Evolutionary conservation across 495 filamentous ascomycete genomes (phyloP), one percentile per base, ranked within the genome.

Genomic region (Xylona heveae): DNA sequence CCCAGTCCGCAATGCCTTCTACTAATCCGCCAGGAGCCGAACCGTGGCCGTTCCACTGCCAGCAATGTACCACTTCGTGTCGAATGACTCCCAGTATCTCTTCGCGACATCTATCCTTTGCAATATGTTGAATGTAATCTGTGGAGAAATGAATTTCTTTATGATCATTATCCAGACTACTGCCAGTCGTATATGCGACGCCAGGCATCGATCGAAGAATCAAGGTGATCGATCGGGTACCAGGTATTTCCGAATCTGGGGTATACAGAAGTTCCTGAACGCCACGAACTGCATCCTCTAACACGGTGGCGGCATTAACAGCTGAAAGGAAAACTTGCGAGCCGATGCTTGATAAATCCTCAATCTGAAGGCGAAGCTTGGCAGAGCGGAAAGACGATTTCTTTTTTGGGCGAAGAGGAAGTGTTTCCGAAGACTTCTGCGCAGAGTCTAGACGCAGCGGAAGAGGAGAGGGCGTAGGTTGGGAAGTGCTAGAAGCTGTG

Each of bases 1-100:
- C 84, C 64, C 81, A 97, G 47, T 97, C 88, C 10, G 88, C 85
- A 34, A 97, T 71, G 0, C 88, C 88, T 47, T 97, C 88, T 34
- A 91, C 74, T 38, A 97, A 41, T 0, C 88, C 88, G 9, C 72
- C 71, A 0, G 85, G 85, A 10, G 62, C 64, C 3, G 55, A 60
- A 0, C 63, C 66, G 2, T 52, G 55, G 1, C 61, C 75, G 33
- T 77, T 69, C 52, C 78, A 80, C 48, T 97, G 88, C 54, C 77
- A 91, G 55, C 84, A 94, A 48, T 97, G 88, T 7, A 95, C 88
- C 39, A 94, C 74, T 53, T 97, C 88, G 49, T 97, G 88, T 0
- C 71, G 68, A 6, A 97, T 43, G 2, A 97, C 81, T 24, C 88
- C 88, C 7, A 61, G 52, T 35, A 95, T 70, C 54, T 97, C 88